These are phyloP conservation scores for Vaccinium vitisidaea DNA, from an alignment of 148 eudicot genomes.

Conservation along the genomic window DNA sequence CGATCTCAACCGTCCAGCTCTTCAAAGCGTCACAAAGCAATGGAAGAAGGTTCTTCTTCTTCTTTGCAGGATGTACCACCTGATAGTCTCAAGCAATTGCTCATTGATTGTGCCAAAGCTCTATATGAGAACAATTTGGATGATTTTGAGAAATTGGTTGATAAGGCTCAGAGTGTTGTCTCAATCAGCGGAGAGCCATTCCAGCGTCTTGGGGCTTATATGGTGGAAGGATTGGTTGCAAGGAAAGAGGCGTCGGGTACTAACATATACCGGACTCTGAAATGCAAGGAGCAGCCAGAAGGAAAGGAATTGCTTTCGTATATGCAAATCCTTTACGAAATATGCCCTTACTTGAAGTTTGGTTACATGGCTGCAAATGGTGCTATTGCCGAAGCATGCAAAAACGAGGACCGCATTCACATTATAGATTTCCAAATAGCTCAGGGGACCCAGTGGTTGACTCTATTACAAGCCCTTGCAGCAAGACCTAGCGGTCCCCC, in stretches of 20 bases:
- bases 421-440: constrained; percentile 84
- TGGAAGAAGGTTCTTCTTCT: constrained; percentile 18
- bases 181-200: constrained; percentile 80
- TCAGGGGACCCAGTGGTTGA: constrained; percentile 89
- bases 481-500: constrained; percentile 79
- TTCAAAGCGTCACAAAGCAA: constrained; percentile 33
- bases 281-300: constrained; percentile 80
- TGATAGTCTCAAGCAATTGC: constrained; percentile 52
- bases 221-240: constrained; percentile 82
- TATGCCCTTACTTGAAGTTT: constrained; percentile 84
- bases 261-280: constrained; percentile 63
- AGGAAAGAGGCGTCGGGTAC: constrained; percentile 71
- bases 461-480: constrained; percentile 92
- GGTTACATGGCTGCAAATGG: constrained; percentile 96
- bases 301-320: constrained; percentile 78
- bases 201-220: constrained; percentile 90
- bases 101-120: constrained; percentile 73
- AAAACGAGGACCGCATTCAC: constrained; percentile 67
- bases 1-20: constrained; percentile 31
- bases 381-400: constrained; percentile 89
- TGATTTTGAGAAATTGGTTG: constrained; percentile 59
- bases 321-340: constrained; percentile 85
- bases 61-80: constrained; percentile 31
- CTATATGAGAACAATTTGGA: constrained; percentile 54
- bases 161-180: constrained; percentile 47